Evolutionary conservation across 768 basidiomycete genomes (phyloP).

Genomic region (Lactarius sp.): DNA sequence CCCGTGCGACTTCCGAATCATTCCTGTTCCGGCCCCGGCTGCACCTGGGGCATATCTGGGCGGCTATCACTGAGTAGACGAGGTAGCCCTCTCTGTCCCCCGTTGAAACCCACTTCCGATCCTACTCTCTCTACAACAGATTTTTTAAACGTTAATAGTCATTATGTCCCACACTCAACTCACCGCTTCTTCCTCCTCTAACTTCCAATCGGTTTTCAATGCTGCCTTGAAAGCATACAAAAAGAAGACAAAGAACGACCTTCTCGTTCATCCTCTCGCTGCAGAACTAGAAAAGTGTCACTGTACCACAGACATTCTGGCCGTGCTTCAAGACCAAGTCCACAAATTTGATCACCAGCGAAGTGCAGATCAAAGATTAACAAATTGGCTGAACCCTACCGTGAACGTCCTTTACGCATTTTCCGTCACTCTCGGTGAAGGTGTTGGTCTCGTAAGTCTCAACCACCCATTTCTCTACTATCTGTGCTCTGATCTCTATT

Average conservation of each 20-base stretch:
- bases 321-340: not conserved
- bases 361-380: not conserved
- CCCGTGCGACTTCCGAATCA: too few species aligned
- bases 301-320: not conserved
- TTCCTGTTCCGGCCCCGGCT: too few species aligned
- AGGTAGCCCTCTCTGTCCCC: too few species aligned
- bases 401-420: not conserved
- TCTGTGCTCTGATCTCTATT: too few species aligned
- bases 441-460: not conserved
- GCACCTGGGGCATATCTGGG: too few species aligned
- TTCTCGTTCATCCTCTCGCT: not conserved
- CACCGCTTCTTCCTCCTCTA: not conserved
- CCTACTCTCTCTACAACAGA: too few species aligned
- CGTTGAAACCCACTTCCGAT: too few species aligned
- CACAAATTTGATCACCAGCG: not conserved
- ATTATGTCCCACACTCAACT: not conserved
- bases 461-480: too few species aligned
- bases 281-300: not conserved
- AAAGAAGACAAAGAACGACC: not conserved
- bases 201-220: conserved; percentile 2
- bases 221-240: not conserved
- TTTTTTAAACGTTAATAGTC: too few species aligned
- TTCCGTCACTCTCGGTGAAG: not conserved
- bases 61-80: too few species aligned
- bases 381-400: not conserved